Base-by-base conservation (phyloP, 176 grass and related monocot genomes). In the Pontederia crassipes region DNA sequence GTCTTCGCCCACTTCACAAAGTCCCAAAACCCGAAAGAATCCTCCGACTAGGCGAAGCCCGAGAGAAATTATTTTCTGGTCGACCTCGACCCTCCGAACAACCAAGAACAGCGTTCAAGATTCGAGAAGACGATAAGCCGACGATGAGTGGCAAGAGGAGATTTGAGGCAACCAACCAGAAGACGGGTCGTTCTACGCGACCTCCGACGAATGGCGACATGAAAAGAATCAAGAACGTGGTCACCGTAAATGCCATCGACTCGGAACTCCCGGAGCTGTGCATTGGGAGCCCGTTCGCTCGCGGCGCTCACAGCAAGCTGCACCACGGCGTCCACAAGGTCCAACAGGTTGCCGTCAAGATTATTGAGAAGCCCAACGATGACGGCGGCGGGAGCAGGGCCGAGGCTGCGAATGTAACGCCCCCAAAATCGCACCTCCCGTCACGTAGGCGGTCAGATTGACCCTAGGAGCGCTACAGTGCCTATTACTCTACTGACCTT, bases 271-370 rank as follows among this genome's bases (percentile, higher is more conserved):
- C 93, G 0, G 67, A 83, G 66, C 64, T 98, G 65, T 89, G 88
- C 58, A 52, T 98, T 3, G 87, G 93, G 2, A 74, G 80, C 15
- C 70, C 81, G 17, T 98, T 98, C 69, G 87, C 93, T 11, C 83
- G 87, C 0, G 93, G 93, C 9, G 71, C 88, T 2, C 84, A 98
- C 51, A 98, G 93, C 58, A 82, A 82, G 52, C 48, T 98, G 72
- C 83, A 92, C 67, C 87, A 83, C 59, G 93, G 93, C 54, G 81
- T 92, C 59, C 92, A 98, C 59, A 69, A 83, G 68, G 79, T 89
- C 26, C 61, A 81, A 18, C 76, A 78, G 45, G 93, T 92, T 74
- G 93, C 87, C 35, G 87, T 98, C 15, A 98, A 98, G 57, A 80
- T 98, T 61, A 98, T 92, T 61, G 79, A 84, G 61, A 87, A 81